phyloP scores from a whole-genome alignment of 805 yeast species.

The Candida dendrica region DNA sequence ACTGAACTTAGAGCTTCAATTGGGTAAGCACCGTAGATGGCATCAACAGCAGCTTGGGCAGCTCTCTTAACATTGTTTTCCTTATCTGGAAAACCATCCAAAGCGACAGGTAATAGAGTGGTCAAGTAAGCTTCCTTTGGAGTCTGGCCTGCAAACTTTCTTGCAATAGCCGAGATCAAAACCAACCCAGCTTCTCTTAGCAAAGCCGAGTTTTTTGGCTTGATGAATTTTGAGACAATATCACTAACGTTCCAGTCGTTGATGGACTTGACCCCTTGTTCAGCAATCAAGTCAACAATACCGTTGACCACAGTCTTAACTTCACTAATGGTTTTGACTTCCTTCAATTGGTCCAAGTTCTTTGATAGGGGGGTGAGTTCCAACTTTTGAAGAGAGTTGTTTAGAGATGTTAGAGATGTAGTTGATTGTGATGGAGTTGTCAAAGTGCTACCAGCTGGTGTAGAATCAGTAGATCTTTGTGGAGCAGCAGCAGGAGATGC shows the following conservation, averaged over 20 bases:
- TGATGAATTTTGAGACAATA: constrained; percentile 56
- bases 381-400: constrained; percentile 61
- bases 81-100: constrained; percentile 77
- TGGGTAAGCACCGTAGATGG: constrained; percentile 64
- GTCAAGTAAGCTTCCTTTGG: constrained; percentile 73
- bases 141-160: constrained; percentile 55
- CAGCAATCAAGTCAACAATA: constrained; percentile 41
- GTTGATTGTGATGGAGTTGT: constrained; percentile 48
- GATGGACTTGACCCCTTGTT: constrained; percentile 39
- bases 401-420: constrained; percentile 65
- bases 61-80: constrained; percentile 81
- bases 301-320: constrained; percentile 25
- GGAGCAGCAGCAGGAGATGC: neutral
- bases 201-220: constrained; percentile 66
- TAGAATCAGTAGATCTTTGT: constrained; percentile 13
- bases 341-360: constrained; percentile 43
- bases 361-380: constrained; percentile 61
- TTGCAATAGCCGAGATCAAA: constrained; percentile 49
- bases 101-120: constrained; percentile 53
- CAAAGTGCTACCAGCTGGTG: constrained; percentile 18
- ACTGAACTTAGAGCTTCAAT: constrained; percentile 72
- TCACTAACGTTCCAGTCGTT: constrained; percentile 61
- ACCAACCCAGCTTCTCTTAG: constrained; percentile 73
- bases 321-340: constrained; percentile 26
- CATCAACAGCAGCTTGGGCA: constrained; percentile 72